Evolutionary conservation across 2,329 filamentous ascomycete genomes (phyloP).

Genomic region (Pyrenochaeta sp.): DNA sequence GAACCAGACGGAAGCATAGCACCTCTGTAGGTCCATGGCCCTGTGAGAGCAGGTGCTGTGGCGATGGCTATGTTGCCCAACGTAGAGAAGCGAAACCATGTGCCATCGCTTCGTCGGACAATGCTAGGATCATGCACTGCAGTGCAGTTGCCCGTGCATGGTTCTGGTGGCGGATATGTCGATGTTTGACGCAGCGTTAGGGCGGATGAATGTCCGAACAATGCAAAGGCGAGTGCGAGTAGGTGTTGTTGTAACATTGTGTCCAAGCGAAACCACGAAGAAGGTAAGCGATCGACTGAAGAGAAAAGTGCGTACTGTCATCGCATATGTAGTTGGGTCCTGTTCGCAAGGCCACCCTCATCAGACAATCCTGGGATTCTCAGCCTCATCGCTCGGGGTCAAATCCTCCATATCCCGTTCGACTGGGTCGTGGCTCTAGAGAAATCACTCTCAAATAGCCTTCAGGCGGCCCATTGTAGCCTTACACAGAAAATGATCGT

Average conservation of each 20-base stretch:
- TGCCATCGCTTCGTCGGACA: constrained; percentile 56
- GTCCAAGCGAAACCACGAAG: not conserved
- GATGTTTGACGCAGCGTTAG: constrained; percentile 6
- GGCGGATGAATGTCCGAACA: not conserved
- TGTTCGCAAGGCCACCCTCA: no score
- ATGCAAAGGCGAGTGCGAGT: not conserved
- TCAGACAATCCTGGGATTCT: no score
- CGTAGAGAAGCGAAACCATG: constrained; percentile 61
- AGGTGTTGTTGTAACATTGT: not conserved
- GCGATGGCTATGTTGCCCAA: constrained; percentile 58
- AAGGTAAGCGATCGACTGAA: not conserved
- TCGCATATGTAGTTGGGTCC: no score
- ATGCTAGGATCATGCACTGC: constrained; percentile 58
- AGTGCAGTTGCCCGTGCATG: constrained; percentile 51
- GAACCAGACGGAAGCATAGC: constrained; percentile 53
- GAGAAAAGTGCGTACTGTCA: no score
- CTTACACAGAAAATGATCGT: no score
- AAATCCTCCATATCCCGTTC: no score
- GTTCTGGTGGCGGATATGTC: constrained; percentile 30
- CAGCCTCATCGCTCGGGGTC: no score
- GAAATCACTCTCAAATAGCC: no score
- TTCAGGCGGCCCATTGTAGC: no score
- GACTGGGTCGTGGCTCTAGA: no score
- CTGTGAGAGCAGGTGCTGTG: constrained; percentile 53
- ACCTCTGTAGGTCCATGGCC: constrained; percentile 58